phyloP scores from a whole-genome alignment of 345 rosid species.

The Boechera divaricarpa region DNA sequence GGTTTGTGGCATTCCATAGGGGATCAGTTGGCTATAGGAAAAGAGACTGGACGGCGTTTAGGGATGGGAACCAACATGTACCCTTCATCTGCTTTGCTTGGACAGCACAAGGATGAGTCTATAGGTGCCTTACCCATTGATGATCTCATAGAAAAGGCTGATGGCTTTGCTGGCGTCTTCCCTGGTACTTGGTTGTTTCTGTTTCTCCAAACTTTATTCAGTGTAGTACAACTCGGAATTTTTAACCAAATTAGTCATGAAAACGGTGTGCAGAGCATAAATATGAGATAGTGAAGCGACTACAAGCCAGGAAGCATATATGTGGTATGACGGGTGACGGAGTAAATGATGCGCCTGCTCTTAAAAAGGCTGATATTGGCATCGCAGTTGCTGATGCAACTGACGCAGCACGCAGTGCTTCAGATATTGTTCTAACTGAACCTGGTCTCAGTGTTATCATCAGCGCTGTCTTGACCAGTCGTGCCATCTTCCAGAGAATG shows the following conservation, averaged over 20 bases:
- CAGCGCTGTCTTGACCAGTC: conserved; percentile 96
- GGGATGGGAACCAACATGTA: conserved; percentile 99
- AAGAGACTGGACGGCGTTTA: conserved; percentile 96
- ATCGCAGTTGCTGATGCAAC: conserved; percentile 99
- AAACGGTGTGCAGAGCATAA: conserved; percentile 76
- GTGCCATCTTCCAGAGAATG: conserved; percentile 98
- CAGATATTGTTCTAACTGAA: conserved; percentile 94
- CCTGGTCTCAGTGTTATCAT: conserved; percentile 99
- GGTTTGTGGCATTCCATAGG: conserved; percentile 53
- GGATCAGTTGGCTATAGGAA: conserved; percentile 97
- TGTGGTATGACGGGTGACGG: conserved; percentile 99
- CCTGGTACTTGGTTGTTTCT: conserved; percentile 64
- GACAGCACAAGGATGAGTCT: conserved; percentile 95
- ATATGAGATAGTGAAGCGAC: conserved; percentile 92
- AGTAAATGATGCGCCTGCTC: conserved; percentile 99
- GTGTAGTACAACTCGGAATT: background rate
- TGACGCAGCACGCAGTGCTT: conserved; percentile 98
- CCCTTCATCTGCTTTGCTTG: conserved; percentile 93
- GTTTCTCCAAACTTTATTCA: background rate
- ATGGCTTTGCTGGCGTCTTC: conserved; percentile 99
- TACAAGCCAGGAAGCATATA: conserved; percentile 96
- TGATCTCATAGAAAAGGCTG: conserved; percentile 97
- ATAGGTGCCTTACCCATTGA: conserved; percentile 89
- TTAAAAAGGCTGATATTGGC: conserved; percentile 98
- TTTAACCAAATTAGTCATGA: background rate